Conservation (phyloP, 768 basidiomycete genomes). For the Kwoniella mangroviensis region DNA sequence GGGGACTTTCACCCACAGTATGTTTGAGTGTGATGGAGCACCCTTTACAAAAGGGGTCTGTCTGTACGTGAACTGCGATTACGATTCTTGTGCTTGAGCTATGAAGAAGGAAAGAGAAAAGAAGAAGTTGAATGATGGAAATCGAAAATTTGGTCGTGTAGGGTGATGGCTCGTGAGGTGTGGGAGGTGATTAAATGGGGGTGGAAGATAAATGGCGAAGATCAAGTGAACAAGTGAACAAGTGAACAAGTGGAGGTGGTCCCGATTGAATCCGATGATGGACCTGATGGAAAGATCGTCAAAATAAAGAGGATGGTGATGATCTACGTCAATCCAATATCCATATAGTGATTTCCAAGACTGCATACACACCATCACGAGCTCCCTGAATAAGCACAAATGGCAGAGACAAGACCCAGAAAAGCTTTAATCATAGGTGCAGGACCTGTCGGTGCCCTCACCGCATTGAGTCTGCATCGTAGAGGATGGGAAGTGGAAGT, state of each 20-base stretch:
- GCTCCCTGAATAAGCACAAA: background rate
- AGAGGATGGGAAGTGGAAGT: conserved; percentile 68
- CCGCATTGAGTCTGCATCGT: conserved; percentile 81
- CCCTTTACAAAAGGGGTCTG: conserved; percentile 3
- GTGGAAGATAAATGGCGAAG: background rate
- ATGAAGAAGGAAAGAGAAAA: conserved; percentile 2
- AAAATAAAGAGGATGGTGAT: background rate
- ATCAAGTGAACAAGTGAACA: background rate
- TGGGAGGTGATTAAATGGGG: background rate
- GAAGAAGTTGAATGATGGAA: conserved; percentile 6
- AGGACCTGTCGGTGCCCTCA: conserved; percentile 92
- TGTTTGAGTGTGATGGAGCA: conserved; percentile 20
- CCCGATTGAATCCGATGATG: conserved; percentile 10
- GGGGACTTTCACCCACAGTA: conserved; percentile 52
- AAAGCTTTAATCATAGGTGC: conserved; percentile 66
- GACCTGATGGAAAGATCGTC: background rate
- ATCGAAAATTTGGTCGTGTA: conserved; percentile 22
- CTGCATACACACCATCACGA: background rate
- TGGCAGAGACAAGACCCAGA: conserved; percentile 27
- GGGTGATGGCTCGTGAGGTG: background rate
- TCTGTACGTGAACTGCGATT: conserved; percentile 41
- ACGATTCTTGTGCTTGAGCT: conserved; percentile 41
- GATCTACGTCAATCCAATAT: background rate
- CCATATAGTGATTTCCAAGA: background rate
- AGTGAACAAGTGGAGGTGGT: conserved; percentile 4